Evolutionary conservation across 331 rosid species (phyloP).

Genomic region (Prunus yedoensis): DNA sequence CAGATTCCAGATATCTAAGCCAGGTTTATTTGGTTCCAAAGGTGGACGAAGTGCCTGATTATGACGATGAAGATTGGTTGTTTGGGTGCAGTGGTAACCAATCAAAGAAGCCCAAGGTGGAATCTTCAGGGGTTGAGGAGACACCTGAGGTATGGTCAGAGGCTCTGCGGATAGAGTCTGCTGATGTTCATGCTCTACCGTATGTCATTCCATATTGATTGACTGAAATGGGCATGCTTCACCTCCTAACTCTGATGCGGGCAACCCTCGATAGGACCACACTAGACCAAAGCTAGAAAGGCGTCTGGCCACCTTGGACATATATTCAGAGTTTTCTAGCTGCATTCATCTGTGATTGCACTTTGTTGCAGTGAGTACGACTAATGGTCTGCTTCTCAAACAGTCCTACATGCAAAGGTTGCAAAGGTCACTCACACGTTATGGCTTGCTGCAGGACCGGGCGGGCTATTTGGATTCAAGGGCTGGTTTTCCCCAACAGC

Average conservation of each 20-base stretch:
- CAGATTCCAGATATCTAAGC: conserved; percentile 63
- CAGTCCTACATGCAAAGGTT: neutral
- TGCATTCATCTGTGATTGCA: conserved; percentile 34
- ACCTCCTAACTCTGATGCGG: conserved; percentile 27
- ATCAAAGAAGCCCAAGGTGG: conserved; percentile 41
- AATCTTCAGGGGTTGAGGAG: conserved; percentile 42
- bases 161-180: conserved; percentile 60
- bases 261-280: conserved; percentile 28
- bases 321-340: conserved; percentile 26
- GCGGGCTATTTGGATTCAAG: conserved; percentile 16
- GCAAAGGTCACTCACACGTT: conserved; percentile 8
- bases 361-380: conserved; percentile 30
- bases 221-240: conserved; percentile 29
- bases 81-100: conserved; percentile 42
- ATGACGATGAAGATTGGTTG: conserved; percentile 72
- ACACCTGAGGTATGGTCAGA: conserved; percentile 76
- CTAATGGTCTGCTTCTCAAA: conserved; percentile 20
- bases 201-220: conserved; percentile 88
- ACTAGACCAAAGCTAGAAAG: conserved; percentile 21
- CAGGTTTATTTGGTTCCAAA: conserved; percentile 66
- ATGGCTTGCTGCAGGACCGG: conserved; percentile 22
- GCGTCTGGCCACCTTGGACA: conserved; percentile 28
- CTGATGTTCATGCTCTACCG: conserved; percentile 73
- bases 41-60: conserved; percentile 50
- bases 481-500: conserved; percentile 30